Evolutionary conservation across 345 rosid species (phyloP), one percentile per base, ranked within the genome.

Genomic region (Crucihimalaya himalaica): DNA sequence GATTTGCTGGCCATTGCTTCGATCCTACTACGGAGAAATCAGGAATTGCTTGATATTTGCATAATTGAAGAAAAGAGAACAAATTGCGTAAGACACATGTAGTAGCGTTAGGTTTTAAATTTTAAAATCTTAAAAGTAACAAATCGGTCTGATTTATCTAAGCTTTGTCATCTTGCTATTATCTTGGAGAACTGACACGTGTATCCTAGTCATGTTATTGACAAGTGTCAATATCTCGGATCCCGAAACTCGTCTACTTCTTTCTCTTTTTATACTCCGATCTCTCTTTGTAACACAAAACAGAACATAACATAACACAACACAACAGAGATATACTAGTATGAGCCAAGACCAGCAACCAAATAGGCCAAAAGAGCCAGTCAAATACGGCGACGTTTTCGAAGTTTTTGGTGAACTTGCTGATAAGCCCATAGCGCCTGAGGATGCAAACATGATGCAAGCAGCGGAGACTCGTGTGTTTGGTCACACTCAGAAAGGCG

Each of bases 361-460:
- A 16, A 63, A 5, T 11, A 86, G 77, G 77, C 84, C 84, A 23
- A 63, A 61, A 57, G 85, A 81, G 29, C 85, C 92, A 5, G 74
- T 87, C 45, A 83, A 50, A 64, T 90, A 89, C 46, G 93, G 87
- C 0, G 86, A 89, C 58, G 82, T 89, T 31, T 89, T 89, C 15
- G 25, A 73, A 66, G 88, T 89, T 35, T 63, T 83, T 0, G 92
- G 93, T 0, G 87, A 85, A 4, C 89, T 86, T 2, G 82, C 91
- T 0, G 28, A 67, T 19, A 78, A 83, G 72, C 70, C 85, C 3
- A 32, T 87, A 23, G 86, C 91, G 1, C 97, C 91, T 0, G 84
- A 80, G 58, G 97, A 85, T 47, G 96, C 96, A 0, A 84, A 83
- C 51, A 79, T 89, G 96, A 86, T 90, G 96, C 92, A 84, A 74